Evolutionary conservation across 1,139 yeast species (phyloP).

Genomic region (Suhomyces maxii): DNA sequence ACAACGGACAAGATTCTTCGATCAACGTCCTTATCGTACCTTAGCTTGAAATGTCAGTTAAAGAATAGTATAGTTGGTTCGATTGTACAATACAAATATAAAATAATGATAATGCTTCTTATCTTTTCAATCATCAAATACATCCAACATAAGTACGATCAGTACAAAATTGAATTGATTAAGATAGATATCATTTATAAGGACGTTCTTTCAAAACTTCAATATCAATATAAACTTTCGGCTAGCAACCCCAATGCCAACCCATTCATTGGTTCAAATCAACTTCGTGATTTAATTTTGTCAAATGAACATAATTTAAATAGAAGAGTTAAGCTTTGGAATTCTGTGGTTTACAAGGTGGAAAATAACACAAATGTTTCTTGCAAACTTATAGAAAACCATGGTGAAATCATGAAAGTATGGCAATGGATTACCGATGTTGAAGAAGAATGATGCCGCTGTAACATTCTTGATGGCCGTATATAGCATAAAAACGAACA

Average conservation of each 20-base stretch:
- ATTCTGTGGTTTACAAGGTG: constrained; percentile 53
- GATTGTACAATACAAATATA: constrained; percentile 41
- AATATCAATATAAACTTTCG: constrained; percentile 34
- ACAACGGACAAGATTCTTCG: constrained; percentile 56
- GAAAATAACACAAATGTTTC: constrained; percentile 69
- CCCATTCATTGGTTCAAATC: constrained; percentile 70
- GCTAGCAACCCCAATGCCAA: constrained; percentile 31
- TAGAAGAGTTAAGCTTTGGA: constrained; percentile 61
- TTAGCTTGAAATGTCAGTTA: constrained; percentile 60
- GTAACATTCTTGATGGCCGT: constrained; percentile 1
- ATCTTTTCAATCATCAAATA: constrained; percentile 21
- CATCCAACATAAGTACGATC: constrained; percentile 35
- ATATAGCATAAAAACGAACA: background rate
- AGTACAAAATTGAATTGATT: constrained; percentile 29
- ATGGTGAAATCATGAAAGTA: constrained; percentile 84
- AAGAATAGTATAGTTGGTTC: constrained; percentile 56
- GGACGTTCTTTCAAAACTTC: constrained; percentile 50
- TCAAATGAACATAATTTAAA: constrained; percentile 43
- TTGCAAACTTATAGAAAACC: constrained; percentile 62
- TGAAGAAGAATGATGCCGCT: constrained; percentile 2
- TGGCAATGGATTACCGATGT: constrained; percentile 81
- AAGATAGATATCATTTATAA: constrained; percentile 37
- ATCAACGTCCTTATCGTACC: constrained; percentile 69
- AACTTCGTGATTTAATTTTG: constrained; percentile 70
- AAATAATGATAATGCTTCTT: constrained; percentile 29